Percentiles rank a stretch among this genome's conserved stretches.
phyloP scores from a whole-genome alignment of 495 filamentous ascomycete species.

The Gamarada debralockiae region DNA sequence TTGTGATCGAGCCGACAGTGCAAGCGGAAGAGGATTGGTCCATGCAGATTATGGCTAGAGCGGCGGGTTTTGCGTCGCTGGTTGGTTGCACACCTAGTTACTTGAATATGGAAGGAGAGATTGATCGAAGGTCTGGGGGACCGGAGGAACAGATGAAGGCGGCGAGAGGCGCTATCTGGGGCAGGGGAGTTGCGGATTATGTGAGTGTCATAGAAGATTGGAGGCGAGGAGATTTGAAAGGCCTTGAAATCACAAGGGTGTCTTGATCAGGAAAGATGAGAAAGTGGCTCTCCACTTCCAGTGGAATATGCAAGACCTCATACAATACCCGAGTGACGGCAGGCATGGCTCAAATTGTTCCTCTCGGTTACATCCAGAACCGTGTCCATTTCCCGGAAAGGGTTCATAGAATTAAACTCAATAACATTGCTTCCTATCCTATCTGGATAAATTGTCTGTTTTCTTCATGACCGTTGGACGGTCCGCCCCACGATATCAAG shows the following conservation, averaged over 20 bases:
- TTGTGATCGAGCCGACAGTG: conserved; percentile 37
- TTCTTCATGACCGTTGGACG: too few relatives aligned
- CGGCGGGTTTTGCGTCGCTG: conserved; percentile 33
- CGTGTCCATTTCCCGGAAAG: too few relatives aligned
- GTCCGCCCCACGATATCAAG: too few relatives aligned
- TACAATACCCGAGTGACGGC: too few relatives aligned
- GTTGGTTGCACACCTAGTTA: conserved; percentile 55
- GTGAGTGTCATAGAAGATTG: conserved; percentile 21
- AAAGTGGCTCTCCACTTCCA: too few relatives aligned
- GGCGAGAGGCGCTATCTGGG: conserved; percentile 23
- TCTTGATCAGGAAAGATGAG: too few relatives aligned
- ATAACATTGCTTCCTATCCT: too few relatives aligned
- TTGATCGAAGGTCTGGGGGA: not conserved
- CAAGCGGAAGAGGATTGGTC: conserved; percentile 46
- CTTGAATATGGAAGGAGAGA: conserved; percentile 45
- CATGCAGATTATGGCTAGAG: conserved; percentile 34
- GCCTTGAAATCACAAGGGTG: not conserved
- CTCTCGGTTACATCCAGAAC: too few relatives aligned
- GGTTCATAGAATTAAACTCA: too few relatives aligned
- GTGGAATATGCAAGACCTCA: too few relatives aligned
- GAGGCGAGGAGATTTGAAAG: conserved; percentile 4
- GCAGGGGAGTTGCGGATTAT: conserved; percentile 21
- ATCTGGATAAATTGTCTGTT: too few relatives aligned
- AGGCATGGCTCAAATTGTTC: too few relatives aligned
- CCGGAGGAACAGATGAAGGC: conserved; percentile 24